Conservation (phyloP, 1,139 yeast species). For the Hemisphaericaspora lyxosophila region DNA sequence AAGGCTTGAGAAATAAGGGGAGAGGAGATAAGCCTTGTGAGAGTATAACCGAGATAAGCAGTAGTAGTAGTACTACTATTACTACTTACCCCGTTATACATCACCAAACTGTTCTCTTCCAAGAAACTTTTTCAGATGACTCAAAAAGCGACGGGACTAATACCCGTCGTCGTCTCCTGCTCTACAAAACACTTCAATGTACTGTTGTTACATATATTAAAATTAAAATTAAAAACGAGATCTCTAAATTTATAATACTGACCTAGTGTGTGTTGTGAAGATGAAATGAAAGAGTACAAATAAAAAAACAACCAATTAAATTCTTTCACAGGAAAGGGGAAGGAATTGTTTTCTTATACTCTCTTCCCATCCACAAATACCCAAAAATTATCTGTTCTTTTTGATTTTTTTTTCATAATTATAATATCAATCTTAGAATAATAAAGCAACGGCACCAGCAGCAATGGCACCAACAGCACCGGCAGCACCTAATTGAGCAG, state of each 20-base stretch:
- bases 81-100: too few relatives aligned
- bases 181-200: too few relatives aligned
- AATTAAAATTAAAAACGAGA: slow-evolving; percentile 1
- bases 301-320: slow-evolving; percentile 5
- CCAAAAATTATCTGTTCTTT: too few relatives aligned
- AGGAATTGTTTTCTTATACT: not conserved
- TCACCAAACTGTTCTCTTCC: too few relatives aligned
- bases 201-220: slow-evolving; percentile 1
- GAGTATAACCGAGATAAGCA: too few relatives aligned
- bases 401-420: not conserved
- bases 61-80: too few relatives aligned
- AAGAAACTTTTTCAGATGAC: too few relatives aligned
- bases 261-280: too few relatives aligned
- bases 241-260: slow-evolving; percentile 4
- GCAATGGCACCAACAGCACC: slow-evolving; percentile 38
- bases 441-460: slow-evolving; percentile 49
- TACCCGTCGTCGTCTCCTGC: too few relatives aligned
- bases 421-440: slow-evolving; percentile 31
- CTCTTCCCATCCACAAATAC: not conserved
- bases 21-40: too few relatives aligned
- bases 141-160: too few relatives aligned
- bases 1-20: too few relatives aligned
- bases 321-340: slow-evolving; percentile 2
- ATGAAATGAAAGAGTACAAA: slow-evolving; percentile 5
- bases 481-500: slow-evolving; percentile 31